Evolutionary conservation across 768 basidiomycete genomes (phyloP).

Genomic region (Neoboletus subvelutipes): DNA sequence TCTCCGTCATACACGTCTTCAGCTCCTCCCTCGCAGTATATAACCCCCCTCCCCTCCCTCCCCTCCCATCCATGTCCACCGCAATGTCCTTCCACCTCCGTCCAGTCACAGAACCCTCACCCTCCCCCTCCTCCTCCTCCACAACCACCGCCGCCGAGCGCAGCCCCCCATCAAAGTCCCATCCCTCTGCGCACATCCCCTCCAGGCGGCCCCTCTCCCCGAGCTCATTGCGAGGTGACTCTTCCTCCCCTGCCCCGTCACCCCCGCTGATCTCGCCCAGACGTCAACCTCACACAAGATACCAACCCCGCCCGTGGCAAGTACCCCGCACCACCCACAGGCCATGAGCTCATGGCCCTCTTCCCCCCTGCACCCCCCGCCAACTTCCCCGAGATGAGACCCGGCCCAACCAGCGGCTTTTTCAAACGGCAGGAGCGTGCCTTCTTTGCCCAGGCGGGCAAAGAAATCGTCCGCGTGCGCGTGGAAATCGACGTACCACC

Average conservation of each 20-base stretch:
- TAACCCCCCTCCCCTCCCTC: slow-evolving; percentile 17
- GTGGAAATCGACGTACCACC: slow-evolving; percentile 62
- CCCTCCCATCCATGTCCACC: slow-evolving; percentile 38
- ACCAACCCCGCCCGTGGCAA: slow-evolving; percentile 50
- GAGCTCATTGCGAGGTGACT: slow-evolving; percentile 56
- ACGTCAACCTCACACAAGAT: slow-evolving; percentile 61
- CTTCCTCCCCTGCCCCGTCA: background rate
- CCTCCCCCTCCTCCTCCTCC: slow-evolving; percentile 58
- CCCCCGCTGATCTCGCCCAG: slow-evolving; percentile 36
- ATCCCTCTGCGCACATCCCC: slow-evolving; percentile 14
- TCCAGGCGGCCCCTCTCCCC: slow-evolving; percentile 63
- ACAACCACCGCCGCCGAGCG: slow-evolving; percentile 47
- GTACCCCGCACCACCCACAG: slow-evolving; percentile 75
- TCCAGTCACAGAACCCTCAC: slow-evolving; percentile 48
- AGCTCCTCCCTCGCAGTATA: slow-evolving; percentile 24
- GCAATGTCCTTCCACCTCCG: slow-evolving; percentile 52
- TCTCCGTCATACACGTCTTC: slow-evolving; percentile 19
- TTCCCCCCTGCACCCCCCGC: slow-evolving; percentile 72
- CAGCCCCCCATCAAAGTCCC: slow-evolving; percentile 35
- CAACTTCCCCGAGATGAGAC: slow-evolving; percentile 51
- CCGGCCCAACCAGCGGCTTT: slow-evolving; percentile 68
- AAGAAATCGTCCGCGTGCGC: slow-evolving; percentile 72
- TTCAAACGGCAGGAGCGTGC: slow-evolving; percentile 77
- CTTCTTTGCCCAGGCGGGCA: slow-evolving; percentile 77
- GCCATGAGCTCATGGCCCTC: slow-evolving; percentile 83